phyloP scores from a whole-genome alignment of 1,284 basidiomycete species.

The Nidula niveotomentosa region DNA sequence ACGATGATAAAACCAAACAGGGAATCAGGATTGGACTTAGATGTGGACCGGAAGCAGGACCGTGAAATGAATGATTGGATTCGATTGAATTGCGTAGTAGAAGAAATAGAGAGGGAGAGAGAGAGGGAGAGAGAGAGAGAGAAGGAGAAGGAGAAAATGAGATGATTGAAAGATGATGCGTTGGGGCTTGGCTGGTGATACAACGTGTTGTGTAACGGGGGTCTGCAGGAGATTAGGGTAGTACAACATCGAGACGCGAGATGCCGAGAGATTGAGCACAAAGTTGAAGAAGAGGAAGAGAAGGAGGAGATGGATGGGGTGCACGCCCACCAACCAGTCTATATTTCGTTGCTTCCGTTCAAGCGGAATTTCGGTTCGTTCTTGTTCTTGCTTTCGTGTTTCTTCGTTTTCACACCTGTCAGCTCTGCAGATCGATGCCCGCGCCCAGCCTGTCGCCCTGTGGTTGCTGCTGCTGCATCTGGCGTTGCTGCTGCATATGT shows the following conservation, averaged over 20 bases:
- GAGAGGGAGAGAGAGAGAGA: background rate
- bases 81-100: background rate
- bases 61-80: background rate
- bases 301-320: background rate
- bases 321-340: background rate
- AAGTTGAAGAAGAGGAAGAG: background rate
- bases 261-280: background rate
- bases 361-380: background rate
- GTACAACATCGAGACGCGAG: conserved; percentile 4
- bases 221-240: conserved; percentile 21
- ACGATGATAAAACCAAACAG: too few species aligned
- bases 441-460: conserved; percentile 36
- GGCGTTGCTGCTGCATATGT: conserved; percentile 7
- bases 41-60: too few species aligned
- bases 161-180: conserved; percentile 9
- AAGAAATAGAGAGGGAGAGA: background rate
- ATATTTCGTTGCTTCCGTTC: background rate
- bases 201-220: conserved; percentile 24
- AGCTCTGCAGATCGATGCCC: conserved; percentile 50
- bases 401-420: conserved; percentile 9
- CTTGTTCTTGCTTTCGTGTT: background rate
- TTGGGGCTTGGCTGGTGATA: conserved; percentile 31
- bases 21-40: too few species aligned
- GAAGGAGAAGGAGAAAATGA: conserved; percentile 3
- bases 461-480: conserved; percentile 16